These are phyloP conservation scores for Hibiscus trionum DNA, from an alignment of 345 rosid genomes.

Conservation along the genomic window DNA sequence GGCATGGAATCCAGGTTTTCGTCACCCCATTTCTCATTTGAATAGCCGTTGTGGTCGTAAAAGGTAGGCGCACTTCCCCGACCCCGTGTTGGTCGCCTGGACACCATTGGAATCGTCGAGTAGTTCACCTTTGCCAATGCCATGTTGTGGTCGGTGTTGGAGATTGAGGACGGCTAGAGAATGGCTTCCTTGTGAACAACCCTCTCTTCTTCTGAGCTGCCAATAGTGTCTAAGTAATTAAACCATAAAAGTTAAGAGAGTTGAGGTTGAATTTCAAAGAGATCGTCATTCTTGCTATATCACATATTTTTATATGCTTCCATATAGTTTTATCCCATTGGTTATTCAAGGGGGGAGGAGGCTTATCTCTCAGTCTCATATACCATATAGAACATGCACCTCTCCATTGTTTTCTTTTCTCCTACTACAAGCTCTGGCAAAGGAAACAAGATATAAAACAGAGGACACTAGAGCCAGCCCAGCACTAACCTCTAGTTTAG, in stretches of 20 bases:
- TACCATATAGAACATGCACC: too few relatives aligned
- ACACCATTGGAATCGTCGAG: background rate
- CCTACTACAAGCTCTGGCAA: too few relatives aligned
- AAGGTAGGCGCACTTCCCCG: background rate
- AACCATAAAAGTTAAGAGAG: too few relatives aligned
- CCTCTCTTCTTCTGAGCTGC: background rate
- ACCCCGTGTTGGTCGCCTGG: background rate
- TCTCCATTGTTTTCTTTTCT: background rate
- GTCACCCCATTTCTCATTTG: background rate
- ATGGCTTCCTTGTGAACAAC: background rate
- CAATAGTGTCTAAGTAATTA: too few relatives aligned
- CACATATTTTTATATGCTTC: too few relatives aligned
- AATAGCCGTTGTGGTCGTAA: background rate
- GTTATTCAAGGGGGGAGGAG: background rate
- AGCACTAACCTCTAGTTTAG: slow-evolving; percentile 56
- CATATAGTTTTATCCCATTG: too few relatives aligned
- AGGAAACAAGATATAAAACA: too few relatives aligned
- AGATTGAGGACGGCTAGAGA: background rate
- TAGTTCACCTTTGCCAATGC: background rate
- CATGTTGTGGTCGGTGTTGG: background rate
- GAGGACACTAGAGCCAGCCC: too few relatives aligned
- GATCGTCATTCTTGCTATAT: too few relatives aligned
- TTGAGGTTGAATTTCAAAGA: too few relatives aligned
- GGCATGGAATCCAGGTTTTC: background rate
- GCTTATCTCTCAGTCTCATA: background rate